A percentile compares a stretch with the other conserved stretches of the same genome.
Conservation (phyloP, 1,284 basidiomycete species). For the Amylostereum areolatum region DNA sequence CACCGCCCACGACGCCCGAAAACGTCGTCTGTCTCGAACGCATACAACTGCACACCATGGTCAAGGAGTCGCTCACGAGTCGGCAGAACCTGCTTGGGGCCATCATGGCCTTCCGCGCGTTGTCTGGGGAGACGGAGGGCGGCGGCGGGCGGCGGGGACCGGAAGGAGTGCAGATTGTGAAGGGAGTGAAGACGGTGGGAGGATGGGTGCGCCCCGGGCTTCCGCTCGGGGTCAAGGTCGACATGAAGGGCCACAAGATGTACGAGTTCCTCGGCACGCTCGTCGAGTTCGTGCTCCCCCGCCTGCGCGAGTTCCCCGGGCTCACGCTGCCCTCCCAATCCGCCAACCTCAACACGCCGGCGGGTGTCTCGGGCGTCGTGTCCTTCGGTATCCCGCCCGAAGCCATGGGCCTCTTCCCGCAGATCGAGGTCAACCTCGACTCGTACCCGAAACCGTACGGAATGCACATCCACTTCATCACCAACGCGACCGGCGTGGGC, state of each 20-base stretch:
- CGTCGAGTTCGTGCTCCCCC: constrained; percentile 91
- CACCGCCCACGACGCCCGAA: constrained; percentile 56
- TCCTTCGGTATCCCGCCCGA: constrained; percentile 80
- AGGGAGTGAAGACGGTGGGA: constrained; percentile 75
- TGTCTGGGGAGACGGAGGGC: constrained; percentile 77
- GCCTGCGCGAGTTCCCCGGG: constrained; percentile 87
- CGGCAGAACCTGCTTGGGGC: constrained; percentile 77
- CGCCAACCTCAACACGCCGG: constrained; percentile 60
- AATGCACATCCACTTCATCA: constrained; percentile 90
- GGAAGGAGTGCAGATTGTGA: constrained; percentile 77
- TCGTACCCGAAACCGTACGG: constrained; percentile 80
- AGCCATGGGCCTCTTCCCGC: constrained; percentile 90
- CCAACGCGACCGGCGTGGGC: constrained; percentile 76
- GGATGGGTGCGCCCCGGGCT: constrained; percentile 84
- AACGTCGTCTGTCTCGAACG: constrained; percentile 77
- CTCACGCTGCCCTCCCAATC: constrained; percentile 65
- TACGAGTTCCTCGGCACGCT: constrained; percentile 90
- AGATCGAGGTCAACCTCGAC: constrained; percentile 90
- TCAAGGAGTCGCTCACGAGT: constrained; percentile 73
- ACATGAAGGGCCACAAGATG: constrained; percentile 86
- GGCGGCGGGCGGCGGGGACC: constrained; percentile 66
- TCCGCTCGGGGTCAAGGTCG: constrained; percentile 86
- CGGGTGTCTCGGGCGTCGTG: constrained; percentile 82
- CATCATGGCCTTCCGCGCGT: constrained; percentile 82
- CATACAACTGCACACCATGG: constrained; percentile 81